A percentile compares a stretch with the other conserved stretches of the same genome.
These are phyloP conservation scores for Cryphonectria naterciae DNA, from an alignment of 2,329 filamentous ascomycete genomes.

Conservation along the genomic window DNA sequence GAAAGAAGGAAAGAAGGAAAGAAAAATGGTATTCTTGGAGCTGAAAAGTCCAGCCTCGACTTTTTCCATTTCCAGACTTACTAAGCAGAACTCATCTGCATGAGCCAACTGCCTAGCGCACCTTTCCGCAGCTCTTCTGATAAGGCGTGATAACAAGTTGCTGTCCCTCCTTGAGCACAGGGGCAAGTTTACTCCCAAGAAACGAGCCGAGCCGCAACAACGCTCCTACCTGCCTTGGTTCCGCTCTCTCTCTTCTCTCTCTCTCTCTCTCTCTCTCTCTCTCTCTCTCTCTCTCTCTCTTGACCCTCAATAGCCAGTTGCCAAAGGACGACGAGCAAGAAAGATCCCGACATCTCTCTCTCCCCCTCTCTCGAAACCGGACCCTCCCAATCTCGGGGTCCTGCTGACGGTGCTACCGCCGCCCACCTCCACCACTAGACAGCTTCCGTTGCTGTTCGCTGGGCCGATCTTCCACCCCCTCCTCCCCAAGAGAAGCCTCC, in stretches of 20 bases:
- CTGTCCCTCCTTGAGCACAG: slow-evolving; percentile 6
- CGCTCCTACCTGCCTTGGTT: background rate
- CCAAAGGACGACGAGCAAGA: background rate
- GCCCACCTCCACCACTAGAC: background rate
- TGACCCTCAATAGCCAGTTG: background rate
- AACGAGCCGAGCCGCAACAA: background rate
- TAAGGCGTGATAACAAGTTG: slow-evolving; percentile 7
- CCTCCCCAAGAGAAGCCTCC: background rate
- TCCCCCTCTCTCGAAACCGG: background rate
- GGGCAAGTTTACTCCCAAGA: background rate
- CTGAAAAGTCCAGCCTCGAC: background rate
- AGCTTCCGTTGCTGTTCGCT: background rate
- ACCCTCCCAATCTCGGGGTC: background rate
- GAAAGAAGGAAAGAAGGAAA: too few species aligned
- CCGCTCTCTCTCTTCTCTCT: background rate
- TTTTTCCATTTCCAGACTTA: background rate
- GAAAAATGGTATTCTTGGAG: background rate
- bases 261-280: too few species aligned
- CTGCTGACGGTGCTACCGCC: background rate
- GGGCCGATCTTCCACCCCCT: too few species aligned
- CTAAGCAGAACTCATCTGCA: background rate
- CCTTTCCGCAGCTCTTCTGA: background rate
- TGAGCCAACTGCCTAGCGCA: background rate
- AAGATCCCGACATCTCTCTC: background rate
- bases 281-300: too few species aligned